Percentiles rank a stretch among this genome's conserved stretches.
phyloP scores from a whole-genome alignment of 805 yeast genomes.

The Pichia californica region DNA sequence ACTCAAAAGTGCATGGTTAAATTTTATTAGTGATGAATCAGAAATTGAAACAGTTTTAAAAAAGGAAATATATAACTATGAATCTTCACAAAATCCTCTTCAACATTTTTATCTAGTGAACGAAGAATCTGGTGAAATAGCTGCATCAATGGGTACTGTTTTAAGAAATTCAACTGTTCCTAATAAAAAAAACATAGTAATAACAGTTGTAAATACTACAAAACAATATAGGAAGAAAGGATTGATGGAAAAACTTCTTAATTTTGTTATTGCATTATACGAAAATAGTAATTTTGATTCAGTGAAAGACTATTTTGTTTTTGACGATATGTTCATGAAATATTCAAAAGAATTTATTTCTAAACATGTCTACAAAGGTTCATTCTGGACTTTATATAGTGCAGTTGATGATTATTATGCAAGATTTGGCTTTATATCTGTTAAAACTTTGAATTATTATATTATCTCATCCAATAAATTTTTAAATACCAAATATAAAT shows the following conservation, averaged over 20 bases:
- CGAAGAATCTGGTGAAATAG: background rate
- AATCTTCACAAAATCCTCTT: background rate
- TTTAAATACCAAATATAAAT: background rate
- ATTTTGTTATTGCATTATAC: background rate
- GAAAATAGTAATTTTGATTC: background rate
- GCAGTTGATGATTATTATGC: background rate
- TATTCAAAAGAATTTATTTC: background rate
- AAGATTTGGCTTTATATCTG: background rate
- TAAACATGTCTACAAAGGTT: background rate
- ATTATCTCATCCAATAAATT: background rate
- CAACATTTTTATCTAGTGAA: slow-evolving; percentile 3
- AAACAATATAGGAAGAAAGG: slow-evolving; percentile 4
- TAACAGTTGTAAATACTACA: slow-evolving; percentile 1
- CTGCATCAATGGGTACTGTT: background rate
- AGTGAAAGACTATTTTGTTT: background rate
- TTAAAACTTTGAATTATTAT: background rate
- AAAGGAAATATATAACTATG: background rate
- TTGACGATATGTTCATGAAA: background rate
- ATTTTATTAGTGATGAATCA: background rate
- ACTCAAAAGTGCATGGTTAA: too few relatives aligned
- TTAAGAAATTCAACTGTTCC: background rate
- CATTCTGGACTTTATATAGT: background rate
- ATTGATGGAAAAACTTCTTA: slow-evolving; percentile 2
- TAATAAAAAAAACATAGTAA: slow-evolving; percentile 1
- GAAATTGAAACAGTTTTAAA: background rate